Base-by-base conservation (phyloP, 768 basidiomycete genomes). In the Boletus tomentosulus region DNA sequence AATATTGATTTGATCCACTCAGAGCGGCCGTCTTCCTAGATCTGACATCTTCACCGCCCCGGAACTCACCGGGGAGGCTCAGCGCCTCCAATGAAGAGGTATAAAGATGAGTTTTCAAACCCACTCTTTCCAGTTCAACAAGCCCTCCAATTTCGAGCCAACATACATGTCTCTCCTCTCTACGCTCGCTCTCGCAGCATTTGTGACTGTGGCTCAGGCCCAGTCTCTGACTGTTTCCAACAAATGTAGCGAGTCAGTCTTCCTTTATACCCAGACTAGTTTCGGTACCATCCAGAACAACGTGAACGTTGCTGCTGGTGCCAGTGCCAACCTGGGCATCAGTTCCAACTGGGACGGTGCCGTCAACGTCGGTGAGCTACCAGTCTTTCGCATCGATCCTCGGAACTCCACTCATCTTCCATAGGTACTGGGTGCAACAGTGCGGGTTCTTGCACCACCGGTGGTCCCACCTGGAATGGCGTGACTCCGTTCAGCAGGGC, bases 321-420 rank as follows among this genome's bases (percentile, higher is more conserved):
- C 49, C 24, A 67, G 58, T 31, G 19, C 30, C 38, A 61, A 72
- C 63, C 6, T 68, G 57, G 67, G 62, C 33, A 68, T 68, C 10
- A 70, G 65, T 35, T 60, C 62, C 47, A 50, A 69, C 62, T 68
- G 67, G 67, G 67, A 67, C 6, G 67, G 69, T 42, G 62, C 67
- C 24, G 12, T 68, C 47, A 71, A 68, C 34, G 65, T 65, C 35
- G 67, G 67, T 68, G 46, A 51, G 69, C 42, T 0, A 10, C 13
- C 4, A 4, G 1, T 48, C 15, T 15, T 4, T 13, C 39, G 37
- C 3, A 6, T n/a, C 5, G 15, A 19, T 19, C 6, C 27, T 31
- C 22, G 9, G 28, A 6, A 3, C 16, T 31, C n/a, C 27, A 15
- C 54, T 69, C 59, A 58, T 24, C 13, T 35, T 8, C 25, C 16